Evolutionary conservation across 73 alveolate species (phyloP).

Genomic region (Durusdinium trenchii): DNA sequence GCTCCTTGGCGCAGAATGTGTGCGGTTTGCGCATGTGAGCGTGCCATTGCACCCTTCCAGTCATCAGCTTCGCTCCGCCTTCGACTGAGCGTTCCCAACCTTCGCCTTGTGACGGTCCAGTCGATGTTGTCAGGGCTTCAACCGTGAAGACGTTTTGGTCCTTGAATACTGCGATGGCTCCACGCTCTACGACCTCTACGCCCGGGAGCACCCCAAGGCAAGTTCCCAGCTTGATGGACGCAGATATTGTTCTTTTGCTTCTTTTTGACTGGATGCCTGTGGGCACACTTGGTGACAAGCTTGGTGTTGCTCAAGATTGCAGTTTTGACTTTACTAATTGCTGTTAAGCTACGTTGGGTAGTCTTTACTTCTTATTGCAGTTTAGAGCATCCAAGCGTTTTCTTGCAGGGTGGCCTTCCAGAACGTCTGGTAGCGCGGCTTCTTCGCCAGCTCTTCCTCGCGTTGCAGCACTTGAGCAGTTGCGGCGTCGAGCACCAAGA

Average conservation of each 20-base stretch:
- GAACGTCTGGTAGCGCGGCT: slow-evolving; percentile 94
- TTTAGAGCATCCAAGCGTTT: not conserved
- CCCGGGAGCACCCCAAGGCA: slow-evolving; percentile 91
- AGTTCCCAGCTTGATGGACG: too few species aligned
- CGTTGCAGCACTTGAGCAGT: slow-evolving; percentile 70
- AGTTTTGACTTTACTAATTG: too few species aligned
- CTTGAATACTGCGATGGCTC: slow-evolving; percentile 93
- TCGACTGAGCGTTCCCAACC: not conserved
- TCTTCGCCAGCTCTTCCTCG: slow-evolving; percentile 79
- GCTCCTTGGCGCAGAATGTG: too few species aligned
- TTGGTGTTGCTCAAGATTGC: too few species aligned
- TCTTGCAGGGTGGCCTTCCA: slow-evolving; percentile 64
- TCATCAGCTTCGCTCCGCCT: not conserved
- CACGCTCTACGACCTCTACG: slow-evolving; percentile 77
- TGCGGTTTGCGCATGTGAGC: too few species aligned
- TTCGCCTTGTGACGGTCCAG: too few species aligned
- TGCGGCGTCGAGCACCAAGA: slow-evolving; percentile 95
- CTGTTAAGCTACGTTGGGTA: too few species aligned
- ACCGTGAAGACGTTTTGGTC: slow-evolving; percentile 71
- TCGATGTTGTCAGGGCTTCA: slow-evolving; percentile 92
- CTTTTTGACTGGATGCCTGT: too few species aligned
- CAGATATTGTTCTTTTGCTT: too few species aligned
- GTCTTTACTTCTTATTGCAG: too few species aligned
- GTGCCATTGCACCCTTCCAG: too few species aligned
- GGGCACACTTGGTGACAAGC: too few species aligned